Base-by-base conservation (phyloP, 106 monocot genomes). In the Dendrobium catenatum region DNA sequence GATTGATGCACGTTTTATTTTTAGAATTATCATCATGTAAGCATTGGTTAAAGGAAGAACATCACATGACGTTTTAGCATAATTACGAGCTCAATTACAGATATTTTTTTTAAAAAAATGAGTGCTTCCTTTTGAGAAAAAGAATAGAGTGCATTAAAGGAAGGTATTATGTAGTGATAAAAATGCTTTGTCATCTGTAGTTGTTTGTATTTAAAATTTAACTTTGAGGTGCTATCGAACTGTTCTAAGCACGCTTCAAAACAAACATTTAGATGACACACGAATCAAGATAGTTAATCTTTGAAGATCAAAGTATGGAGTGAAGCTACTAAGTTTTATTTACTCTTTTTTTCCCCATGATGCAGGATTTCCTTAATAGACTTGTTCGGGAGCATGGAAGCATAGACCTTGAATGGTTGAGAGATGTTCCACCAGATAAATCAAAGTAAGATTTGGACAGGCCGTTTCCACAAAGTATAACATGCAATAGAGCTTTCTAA, bases 381-480 rank as follows among this genome's bases (percentile, higher is more conserved):
- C 79, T 83, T 41, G 83, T 79, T 73, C 72, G 56, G 27, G 83
- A 83, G 66, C 83, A 83, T 72, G 83, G 83, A 79, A 83, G 79
- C 73, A 77, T 59, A 13, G 79, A 83, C 68, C 83, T 83, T 55
- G 83, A 83, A 79, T 83, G 83, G 83, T 79, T 83, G 44, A 78
- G 83, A 43, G 79, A 83, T 54, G 72, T 83, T 74, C 78, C 83
- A 17, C 83, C 83, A 10, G 83, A 83, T 56, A 83, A 83, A 79
- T 78, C 83, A 58, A 83, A 83, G 83, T 83, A 83, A 83, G 79
- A 79, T 83, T 37, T 49, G 40, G 55, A 54, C 41, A 41, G 11
- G 73, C 8, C 42, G 70, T 40, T 37, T 37, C 3, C 16, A 37
- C 20, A 70, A 16, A 33, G 37, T 33, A 33, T 37, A 70, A 70